Evolutionary conservation across 139 green algal species (phyloP).

Genomic region (Tetradesmus lagerheimii): DNA sequence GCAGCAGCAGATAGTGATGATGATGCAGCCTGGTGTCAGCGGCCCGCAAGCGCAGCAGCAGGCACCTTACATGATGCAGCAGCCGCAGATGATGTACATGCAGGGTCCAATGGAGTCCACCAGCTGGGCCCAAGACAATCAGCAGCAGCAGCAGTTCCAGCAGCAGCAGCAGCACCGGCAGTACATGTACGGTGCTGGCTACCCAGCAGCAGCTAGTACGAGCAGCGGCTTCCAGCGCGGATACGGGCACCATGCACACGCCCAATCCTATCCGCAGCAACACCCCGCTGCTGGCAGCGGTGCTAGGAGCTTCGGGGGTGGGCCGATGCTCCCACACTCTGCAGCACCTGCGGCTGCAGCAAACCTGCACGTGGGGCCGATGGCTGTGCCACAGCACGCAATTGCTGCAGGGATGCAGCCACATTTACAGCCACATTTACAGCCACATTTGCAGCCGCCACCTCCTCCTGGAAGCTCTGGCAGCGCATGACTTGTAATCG

Average conservation of each 20-base stretch:
- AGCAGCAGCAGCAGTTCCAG: neutral
- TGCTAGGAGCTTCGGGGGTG: neutral
- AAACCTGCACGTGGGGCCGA: neutral
- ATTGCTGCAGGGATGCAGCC: neutral
- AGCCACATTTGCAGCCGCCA: no score
- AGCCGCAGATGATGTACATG: slow-evolving; percentile 28
- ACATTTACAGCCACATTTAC: no score
- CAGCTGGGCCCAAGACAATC: neutral
- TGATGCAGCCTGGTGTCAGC: neutral
- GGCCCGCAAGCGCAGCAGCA: neutral
- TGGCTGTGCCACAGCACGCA: neutral
- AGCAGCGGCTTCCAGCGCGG: neutral
- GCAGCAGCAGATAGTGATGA: slow-evolving; percentile 7
- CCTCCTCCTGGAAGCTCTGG: neutral
- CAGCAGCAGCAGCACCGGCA: slow-evolving; percentile 20
- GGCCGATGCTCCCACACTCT: neutral
- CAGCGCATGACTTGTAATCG: neutral
- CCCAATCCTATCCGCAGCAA: neutral
- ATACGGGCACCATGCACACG: neutral
- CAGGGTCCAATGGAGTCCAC: neutral
- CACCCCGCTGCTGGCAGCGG: neutral
- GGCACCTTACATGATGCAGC: neutral
- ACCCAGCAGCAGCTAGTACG: neutral
- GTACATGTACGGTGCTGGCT: neutral
- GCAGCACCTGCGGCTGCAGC: neutral